Evolutionary conservation across 768 basidiomycete genomes (phyloP), one percentile per base, ranked within the genome.

Genomic region (Filobasidium floriforme): DNA sequence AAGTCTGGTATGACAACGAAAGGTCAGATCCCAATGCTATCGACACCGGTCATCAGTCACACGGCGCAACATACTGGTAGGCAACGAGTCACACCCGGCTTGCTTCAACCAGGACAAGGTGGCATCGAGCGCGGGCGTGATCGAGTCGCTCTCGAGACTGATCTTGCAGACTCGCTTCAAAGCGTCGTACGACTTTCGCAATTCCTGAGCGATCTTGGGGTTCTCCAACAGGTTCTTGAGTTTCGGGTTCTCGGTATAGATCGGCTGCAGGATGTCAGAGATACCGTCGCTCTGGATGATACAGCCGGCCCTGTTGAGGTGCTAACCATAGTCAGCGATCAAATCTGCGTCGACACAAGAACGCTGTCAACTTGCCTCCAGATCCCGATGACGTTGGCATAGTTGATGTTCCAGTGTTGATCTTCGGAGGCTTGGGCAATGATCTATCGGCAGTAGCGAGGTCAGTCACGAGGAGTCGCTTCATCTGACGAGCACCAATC

Each of bases 81-180:
- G 72, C 10, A 74, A 67, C 49, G 71, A 52, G 37, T 68, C 62
- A 29, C 72, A 69, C 7, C 72, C 72, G 15, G 72, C 68, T 0
- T 68, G 59, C 64, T 77, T 76, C 55, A 75, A 32, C 68, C 73
- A 79, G 44, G 75, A 73, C n/a, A 76, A 52, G 1, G 74, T 72
- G 1, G 75, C 75, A 14, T 68, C 67, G 14, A 79, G 29, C n/a
- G 75, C 71, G 24, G 76, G 76, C 18, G 70, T 69, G 18, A 74
- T 71, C 2, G 76, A 73, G 54, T 79, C 76, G 10, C 72, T 72
- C 26, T 75, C 72, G 9, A 79, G 41, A 4, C 69, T 75, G n/a
- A 73, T 51, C 14, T 14, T 43, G 55, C 65, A 69, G 40, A 79
- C 66, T 41, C 69, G 63, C 62, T 78, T 77, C 29, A 78, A 62